Conservation (phyloP, 2,329 filamentous ascomycete genomes). For the Ophiocordyceps camponoti-leonardi region DNA sequence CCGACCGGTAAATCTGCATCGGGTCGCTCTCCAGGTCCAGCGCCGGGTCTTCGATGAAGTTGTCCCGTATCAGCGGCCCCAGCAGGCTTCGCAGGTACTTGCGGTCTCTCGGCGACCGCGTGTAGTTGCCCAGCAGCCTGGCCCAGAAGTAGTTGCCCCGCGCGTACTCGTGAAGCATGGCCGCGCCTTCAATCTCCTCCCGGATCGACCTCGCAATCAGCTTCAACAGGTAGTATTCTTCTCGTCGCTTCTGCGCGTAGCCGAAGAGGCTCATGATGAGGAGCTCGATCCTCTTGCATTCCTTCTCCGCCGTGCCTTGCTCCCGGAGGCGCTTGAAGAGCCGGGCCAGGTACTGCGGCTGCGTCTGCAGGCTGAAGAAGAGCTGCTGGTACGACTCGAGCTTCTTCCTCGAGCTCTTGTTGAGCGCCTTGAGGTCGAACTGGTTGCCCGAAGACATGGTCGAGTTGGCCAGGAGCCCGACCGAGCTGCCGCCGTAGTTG, state of each 20-base stretch:
- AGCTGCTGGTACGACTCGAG: constrained; percentile 93
- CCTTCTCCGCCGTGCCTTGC: constrained; percentile 72
- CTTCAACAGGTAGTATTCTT: constrained; percentile 93
- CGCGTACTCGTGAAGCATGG: constrained; percentile 64
- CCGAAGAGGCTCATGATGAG: constrained; percentile 94
- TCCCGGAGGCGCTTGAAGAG: constrained; percentile 75
- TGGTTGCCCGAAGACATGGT: constrained; percentile 79
- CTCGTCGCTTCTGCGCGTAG: constrained; percentile 88
- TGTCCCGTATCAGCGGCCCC: constrained; percentile 71
- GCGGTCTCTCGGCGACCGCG: constrained; percentile 76
- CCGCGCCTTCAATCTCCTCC: constrained; percentile 66
- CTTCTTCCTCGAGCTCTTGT: constrained; percentile 91
- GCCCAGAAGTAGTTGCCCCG: constrained; percentile 89
- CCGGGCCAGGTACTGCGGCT: constrained; percentile 82
- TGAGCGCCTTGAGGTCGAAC: constrained; percentile 90
- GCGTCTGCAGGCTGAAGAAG: constrained; percentile 93
- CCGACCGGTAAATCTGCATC: constrained; percentile 87
- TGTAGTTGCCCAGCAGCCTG: constrained; percentile 72
- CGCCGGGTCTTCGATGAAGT: constrained; percentile 80
- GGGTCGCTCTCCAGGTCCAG: constrained; percentile 93
- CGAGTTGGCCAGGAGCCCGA: constrained; percentile 72
- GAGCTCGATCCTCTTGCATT: constrained; percentile 81
- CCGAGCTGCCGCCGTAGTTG: constrained; percentile 82
- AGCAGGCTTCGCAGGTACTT: constrained; percentile 83
- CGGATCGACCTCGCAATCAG: constrained; percentile 66